Conservation (phyloP, 371 early-diverging fungal genomes). For the Actinomortierella ambigua region DNA sequence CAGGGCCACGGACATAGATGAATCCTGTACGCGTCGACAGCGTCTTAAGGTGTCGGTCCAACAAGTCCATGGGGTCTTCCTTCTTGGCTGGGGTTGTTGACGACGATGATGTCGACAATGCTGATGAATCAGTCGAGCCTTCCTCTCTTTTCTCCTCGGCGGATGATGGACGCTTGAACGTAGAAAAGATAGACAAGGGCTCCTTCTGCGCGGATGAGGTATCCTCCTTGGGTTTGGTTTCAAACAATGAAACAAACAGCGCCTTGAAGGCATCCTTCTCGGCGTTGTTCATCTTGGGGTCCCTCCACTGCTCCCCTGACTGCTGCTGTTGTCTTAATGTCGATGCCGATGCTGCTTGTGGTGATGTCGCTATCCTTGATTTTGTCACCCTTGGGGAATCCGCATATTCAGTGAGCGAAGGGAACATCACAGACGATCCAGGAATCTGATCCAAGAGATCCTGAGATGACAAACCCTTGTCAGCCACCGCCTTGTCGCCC, state of each 20-base stretch:
- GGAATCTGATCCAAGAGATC: constrained; percentile 41
- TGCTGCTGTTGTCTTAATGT: neutral
- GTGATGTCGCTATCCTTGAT: too few relatives aligned
- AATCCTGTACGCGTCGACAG: constrained; percentile 36
- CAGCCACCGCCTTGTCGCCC: neutral
- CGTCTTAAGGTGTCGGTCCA: constrained; percentile 30
- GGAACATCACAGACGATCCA: constrained; percentile 27
- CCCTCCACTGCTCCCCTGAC: constrained; percentile 29
- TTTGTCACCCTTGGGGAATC: too few relatives aligned
- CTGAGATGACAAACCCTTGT: constrained; percentile 15
- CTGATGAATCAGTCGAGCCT: neutral
- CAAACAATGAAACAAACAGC: constrained; percentile 38
- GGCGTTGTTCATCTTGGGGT: constrained; percentile 27
- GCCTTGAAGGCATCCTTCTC: constrained; percentile 43
- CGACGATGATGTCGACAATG: neutral
- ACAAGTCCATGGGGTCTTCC: constrained; percentile 30
- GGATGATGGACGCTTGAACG: constrained; percentile 19
- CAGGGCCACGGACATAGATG: constrained; percentile 21
- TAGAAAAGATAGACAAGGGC: constrained; percentile 40
- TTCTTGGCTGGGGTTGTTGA: neutral
- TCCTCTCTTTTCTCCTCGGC: neutral
- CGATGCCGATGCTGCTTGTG: too few relatives aligned
- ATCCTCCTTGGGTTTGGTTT: constrained; percentile 14
- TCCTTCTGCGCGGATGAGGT: constrained; percentile 3
- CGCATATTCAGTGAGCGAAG: constrained; percentile 15